These are phyloP conservation scores for Scutellaria barbata DNA, from an alignment of 257 asterid species.

Conservation along the genomic window DNA sequence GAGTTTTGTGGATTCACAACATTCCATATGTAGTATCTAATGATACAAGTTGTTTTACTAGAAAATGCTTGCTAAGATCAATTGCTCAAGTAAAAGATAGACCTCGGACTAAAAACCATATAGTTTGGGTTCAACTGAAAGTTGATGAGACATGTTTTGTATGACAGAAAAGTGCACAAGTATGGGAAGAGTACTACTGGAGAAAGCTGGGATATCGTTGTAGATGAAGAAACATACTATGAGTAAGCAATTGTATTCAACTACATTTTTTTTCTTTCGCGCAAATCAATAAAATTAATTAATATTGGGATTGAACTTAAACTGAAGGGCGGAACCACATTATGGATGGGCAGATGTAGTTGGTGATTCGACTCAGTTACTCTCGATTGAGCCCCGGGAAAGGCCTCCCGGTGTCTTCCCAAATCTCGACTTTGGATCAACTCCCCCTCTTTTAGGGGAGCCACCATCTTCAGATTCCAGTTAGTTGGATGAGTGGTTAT, in stretches of 20 bases:
- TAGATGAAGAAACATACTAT: conserved; percentile 92
- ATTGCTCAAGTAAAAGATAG: not conserved
- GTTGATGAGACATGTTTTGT: conserved; percentile 11
- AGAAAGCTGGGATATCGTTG: conserved; percentile 98
- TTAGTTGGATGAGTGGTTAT: not conserved
- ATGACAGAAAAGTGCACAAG: conserved; percentile 94
- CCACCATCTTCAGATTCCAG: conserved; percentile 40
- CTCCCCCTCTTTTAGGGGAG: conserved; percentile 48
- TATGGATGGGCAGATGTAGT: conserved; percentile 99
- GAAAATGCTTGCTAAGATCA: not conserved
- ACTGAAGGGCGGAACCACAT: conserved; percentile 93
- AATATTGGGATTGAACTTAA: not conserved
- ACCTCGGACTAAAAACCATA: not conserved
- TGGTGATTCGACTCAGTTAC: conserved; percentile 88
- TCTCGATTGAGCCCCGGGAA: conserved; percentile 82
- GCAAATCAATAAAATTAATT: not conserved
- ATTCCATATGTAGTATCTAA: not conserved
- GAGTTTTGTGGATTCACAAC: not conserved
- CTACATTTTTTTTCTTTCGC: not conserved
- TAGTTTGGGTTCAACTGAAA: not conserved
- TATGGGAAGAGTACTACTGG: conserved; percentile 96
- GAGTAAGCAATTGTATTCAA: conserved; percentile 60
- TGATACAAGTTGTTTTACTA: no score
- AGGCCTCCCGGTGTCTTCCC: conserved; percentile 95
- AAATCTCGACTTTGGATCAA: conserved; percentile 71